These are phyloP conservation scores for Aspergillus intermedius DNA, from an alignment of 2,329 filamentous ascomycete species.

Conservation along the genomic window DNA sequence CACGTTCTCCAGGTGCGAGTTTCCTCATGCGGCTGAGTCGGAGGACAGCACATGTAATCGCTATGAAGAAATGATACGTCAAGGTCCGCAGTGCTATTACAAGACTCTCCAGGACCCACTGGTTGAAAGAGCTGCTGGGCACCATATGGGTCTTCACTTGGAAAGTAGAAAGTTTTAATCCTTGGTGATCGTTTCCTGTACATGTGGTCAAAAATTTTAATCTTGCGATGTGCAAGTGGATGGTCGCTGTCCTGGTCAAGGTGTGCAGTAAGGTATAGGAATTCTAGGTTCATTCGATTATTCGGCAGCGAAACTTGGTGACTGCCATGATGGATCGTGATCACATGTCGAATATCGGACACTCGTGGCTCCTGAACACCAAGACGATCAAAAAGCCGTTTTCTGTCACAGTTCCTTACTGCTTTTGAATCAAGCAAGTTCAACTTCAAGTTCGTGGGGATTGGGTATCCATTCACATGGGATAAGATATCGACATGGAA, in stretches of 20 bases:
- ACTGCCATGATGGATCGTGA: background rate
- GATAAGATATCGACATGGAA: background rate
- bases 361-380: constrained; percentile 1
- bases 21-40: constrained; percentile 1
- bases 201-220: background rate
- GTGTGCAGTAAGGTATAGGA: constrained; percentile 7
- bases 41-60: constrained; percentile 1
- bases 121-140: constrained; percentile 3
- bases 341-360: background rate
- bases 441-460: background rate
- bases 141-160: constrained; percentile 2
- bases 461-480: background rate
- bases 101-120: background rate
- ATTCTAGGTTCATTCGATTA: background rate
- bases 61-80: constrained; percentile 3
- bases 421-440: background rate
- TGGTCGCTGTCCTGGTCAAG: constrained; percentile 2
- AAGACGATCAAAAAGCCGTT: constrained; percentile 1
- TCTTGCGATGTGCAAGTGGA: background rate
- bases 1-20: constrained; percentile 3
- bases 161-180: constrained; percentile 2
- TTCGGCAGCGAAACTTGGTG: background rate
- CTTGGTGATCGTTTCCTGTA: background rate
- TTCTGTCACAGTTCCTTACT: background rate
- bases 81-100: background rate